Evolutionary conservation across 1,284 basidiomycete genomes (phyloP), one percentile per base, ranked within the genome.

Genomic region (Cutaneotrichosporon cavernicola): DNA sequence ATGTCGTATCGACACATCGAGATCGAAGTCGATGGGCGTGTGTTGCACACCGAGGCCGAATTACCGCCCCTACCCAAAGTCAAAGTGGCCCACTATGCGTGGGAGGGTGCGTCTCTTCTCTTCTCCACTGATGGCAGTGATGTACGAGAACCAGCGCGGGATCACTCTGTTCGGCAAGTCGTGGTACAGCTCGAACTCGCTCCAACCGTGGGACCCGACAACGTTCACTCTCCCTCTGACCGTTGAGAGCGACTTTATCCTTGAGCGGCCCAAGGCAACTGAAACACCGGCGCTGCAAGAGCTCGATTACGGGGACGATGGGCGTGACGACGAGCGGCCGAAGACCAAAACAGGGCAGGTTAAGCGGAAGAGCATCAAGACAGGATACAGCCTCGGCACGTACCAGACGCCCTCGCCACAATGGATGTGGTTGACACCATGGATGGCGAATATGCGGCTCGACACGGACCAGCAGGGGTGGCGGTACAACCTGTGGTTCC

Each of bases 91-190:
- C 47, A 31, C 6, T 91, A 92, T 55, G 76, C 78, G 69, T 94
- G 91, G 91, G 85, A 85, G 70, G 79, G 90, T 90, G 73, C 72
- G 88, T 83, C 6, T 43, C 40, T 13, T 2, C 50, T 36, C 36
- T 59, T 13, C 40, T 43, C 13, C 51, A 43, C 61, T 65, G 47
- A 61, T 60, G 16, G 18, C 64, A 81, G 80, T 80, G 18, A 68
- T 80, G 51, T 81, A 79, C 58, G 81, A 81, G 67, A 81, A 81
- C 63, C 81, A 81, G 65, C 67, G 81, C 57, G 78, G 80, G 2
- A 74, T 81, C 50, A 68, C 74, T 47, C 62, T 80, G 22, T 70
- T 75, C 9, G 81, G 81, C 16, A 77, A 72, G 59, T 72, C 78
- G 1, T 73, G 77, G 66, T 82, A 79, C 64, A 79, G 79, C 2